A percentile compares a stretch with the other conserved stretches of the same genome.
Evolutionary conservation across 116 monocot species (phyloP).

Genomic region (Posidonia oceanica): DNA sequence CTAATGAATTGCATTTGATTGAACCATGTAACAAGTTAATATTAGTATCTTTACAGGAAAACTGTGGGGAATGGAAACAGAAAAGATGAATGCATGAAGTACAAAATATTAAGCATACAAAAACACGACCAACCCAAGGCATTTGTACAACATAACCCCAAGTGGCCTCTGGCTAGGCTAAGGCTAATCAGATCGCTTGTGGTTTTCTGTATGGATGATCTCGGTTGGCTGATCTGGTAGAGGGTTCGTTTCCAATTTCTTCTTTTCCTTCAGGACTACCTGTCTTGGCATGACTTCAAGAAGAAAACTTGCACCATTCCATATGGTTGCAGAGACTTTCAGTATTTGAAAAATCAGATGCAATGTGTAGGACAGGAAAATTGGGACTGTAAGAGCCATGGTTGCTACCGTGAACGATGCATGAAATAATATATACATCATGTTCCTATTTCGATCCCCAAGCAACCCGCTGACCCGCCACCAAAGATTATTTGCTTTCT

Average conservation of each 20-base stretch:
- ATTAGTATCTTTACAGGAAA: too few species aligned
- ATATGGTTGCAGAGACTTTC: conserved; percentile 73
- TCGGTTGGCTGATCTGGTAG: conserved; percentile 2
- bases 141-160: too few species aligned
- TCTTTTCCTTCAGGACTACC: conserved; percentile 76
- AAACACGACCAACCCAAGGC: too few species aligned
- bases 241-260: conserved; percentile 60
- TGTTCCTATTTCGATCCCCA: conserved; percentile 69
- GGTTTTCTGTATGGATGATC: neutral
- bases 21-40: too few species aligned
- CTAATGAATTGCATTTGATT: too few species aligned
- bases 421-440: conserved; percentile 89
- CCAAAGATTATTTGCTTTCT: conserved; percentile 90
- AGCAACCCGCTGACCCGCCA: conserved; percentile 82
- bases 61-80: too few species aligned
- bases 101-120: too few species aligned
- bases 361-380: conserved; percentile 79
- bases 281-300: conserved; percentile 90
- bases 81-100: too few species aligned
- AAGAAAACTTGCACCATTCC: conserved; percentile 90
- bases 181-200: neutral
- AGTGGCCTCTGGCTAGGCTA: too few species aligned
- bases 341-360: conserved; percentile 72
- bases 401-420: conserved; percentile 82
- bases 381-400: conserved; percentile 78